Conservation (phyloP, 306 rosid genomes). For the Oxytropis ochrocephala region DNA sequence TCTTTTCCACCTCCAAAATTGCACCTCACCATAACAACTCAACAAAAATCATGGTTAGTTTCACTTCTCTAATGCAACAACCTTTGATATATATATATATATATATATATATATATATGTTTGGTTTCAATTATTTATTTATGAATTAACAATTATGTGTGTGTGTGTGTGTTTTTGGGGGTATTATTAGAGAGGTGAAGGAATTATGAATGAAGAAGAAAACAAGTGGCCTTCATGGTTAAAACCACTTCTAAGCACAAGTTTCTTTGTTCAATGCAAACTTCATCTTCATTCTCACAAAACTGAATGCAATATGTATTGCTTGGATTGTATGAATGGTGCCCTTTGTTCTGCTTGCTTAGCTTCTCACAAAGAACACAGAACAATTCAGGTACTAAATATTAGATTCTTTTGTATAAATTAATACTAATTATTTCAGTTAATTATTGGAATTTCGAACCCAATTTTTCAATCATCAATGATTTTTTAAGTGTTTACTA, state of each 20-base stretch:
- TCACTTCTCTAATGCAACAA: not conserved
- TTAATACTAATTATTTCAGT: too few species aligned
- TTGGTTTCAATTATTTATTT: not conserved
- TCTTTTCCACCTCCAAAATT: constrained; percentile 1
- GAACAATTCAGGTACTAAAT: constrained; percentile 58
- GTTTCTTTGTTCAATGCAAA: constrained; percentile 67
- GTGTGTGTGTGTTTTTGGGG: constrained; percentile 1
- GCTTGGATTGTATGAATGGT: constrained; percentile 66
- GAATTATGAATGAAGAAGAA: constrained; percentile 15
- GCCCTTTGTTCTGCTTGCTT: constrained; percentile 66
- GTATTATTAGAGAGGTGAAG: constrained; percentile 30
- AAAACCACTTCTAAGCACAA: constrained; percentile 48
- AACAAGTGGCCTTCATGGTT: constrained; percentile 63
- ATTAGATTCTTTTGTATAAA: not conserved
- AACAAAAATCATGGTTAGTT: constrained; percentile 42
- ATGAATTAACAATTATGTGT: not conserved
- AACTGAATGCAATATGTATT: constrained; percentile 68
- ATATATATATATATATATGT: too few species aligned
- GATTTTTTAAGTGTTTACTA: not conserved
- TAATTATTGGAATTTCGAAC: not conserved
- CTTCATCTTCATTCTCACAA: constrained; percentile 62
- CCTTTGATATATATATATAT: too few species aligned
- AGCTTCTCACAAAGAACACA: constrained; percentile 49
- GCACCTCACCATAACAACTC: not conserved
- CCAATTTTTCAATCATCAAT: not conserved